These are phyloP conservation scores for Mycena vitilis DNA, from an alignment of 768 basidiomycete species.

Conservation along the genomic window DNA sequence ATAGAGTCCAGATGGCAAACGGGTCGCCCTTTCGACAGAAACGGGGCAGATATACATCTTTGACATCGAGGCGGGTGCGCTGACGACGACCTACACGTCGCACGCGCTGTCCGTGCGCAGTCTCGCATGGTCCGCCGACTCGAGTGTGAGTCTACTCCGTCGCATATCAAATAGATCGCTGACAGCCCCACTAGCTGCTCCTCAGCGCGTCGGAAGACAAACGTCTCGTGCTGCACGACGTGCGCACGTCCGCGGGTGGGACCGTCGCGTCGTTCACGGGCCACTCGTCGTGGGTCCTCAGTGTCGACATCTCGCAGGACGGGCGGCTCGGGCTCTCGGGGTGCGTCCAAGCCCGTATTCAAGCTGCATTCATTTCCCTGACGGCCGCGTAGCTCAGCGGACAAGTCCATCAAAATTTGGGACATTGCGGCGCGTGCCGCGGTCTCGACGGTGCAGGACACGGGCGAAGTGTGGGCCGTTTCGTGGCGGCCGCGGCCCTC, in stretches of 20 bases:
- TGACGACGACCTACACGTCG: slow-evolving; percentile 81
- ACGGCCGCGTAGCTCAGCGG: slow-evolving; percentile 69
- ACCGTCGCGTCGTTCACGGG: slow-evolving; percentile 89
- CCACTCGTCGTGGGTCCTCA: slow-evolving; percentile 93
- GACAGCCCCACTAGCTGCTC: slow-evolving; percentile 65
- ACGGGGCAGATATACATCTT: slow-evolving; percentile 91
- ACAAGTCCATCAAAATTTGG: slow-evolving; percentile 90
- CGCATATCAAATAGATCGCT: neutral
- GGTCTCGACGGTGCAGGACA: slow-evolving; percentile 83
- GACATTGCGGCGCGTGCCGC: slow-evolving; percentile 79
- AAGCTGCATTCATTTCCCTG: neutral
- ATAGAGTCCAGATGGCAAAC: slow-evolving; percentile 90
- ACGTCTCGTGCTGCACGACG: slow-evolving; percentile 90
- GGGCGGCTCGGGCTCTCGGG: slow-evolving; percentile 84
- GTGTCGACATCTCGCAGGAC: slow-evolving; percentile 85
- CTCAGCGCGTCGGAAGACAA: slow-evolving; percentile 95
- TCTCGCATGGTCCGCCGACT: slow-evolving; percentile 90
- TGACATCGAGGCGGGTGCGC: slow-evolving; percentile 75
- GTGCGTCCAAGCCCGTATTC: slow-evolving; percentile 54
- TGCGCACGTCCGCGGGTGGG: slow-evolving; percentile 68
- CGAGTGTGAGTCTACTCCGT: slow-evolving; percentile 66
- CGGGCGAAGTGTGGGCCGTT: slow-evolving; percentile 86
- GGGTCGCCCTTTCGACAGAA: slow-evolving; percentile 85
- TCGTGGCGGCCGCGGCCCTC: slow-evolving; percentile 80
- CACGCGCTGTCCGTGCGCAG: slow-evolving; percentile 93